Percentiles rank a stretch among this genome's conserved stretches.
phyloP scores from a whole-genome alignment of 2,329 filamentous ascomycete genomes.

The Fusarium anthophilum region DNA sequence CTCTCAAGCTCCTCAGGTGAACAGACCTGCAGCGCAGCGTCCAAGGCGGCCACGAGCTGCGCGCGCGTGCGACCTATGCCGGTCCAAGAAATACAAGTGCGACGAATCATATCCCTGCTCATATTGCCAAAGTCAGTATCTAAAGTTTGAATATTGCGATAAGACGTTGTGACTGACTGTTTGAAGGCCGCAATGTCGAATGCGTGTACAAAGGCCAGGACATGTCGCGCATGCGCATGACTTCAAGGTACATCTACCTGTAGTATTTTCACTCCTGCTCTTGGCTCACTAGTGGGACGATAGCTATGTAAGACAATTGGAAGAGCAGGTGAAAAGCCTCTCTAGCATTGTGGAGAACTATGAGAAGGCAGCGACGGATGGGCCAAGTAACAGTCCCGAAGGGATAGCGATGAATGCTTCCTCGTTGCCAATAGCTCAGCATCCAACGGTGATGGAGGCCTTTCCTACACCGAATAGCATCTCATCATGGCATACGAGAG shows the following conservation, averaged over 20 bases:
- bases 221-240: neutral
- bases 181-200: neutral
- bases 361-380: neutral
- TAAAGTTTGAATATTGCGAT: neutral
- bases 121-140: neutral
- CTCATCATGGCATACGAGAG: neutral
- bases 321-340: neutral
- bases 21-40: neutral
- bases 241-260: neutral
- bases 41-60: neutral
- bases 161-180: neutral
- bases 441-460: neutral
- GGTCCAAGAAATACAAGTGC: neutral
- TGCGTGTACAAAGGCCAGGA: neutral
- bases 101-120: neutral
- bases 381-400: neutral
- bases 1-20: fast-evolving
- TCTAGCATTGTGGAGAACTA: neutral
- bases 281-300: neutral
- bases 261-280: too few relatives aligned
- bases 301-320: neutral
- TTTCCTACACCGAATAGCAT: neutral
- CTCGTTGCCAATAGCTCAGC: neutral
- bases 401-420: neutral
- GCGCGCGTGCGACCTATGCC: neutral